A percentile compares a stretch with the other conserved stretches of the same genome.
Evolutionary conservation across 805 yeast species (phyloP).

Genomic region (Lipomyces yamadae): DNA sequence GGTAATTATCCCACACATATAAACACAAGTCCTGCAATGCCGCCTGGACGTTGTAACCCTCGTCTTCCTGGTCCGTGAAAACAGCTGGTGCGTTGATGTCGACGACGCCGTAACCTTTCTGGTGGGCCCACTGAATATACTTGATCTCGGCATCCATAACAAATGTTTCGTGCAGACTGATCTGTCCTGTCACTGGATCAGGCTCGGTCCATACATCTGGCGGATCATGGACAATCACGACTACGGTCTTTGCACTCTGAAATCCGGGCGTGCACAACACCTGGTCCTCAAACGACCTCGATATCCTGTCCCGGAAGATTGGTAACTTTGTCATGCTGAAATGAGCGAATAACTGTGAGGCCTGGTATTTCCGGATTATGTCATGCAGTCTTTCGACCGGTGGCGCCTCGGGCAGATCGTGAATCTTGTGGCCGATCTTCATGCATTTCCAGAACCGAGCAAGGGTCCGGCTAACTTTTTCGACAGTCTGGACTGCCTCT

Average conservation of each 20-base stretch:
- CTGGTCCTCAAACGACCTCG: slow-evolving; percentile 62
- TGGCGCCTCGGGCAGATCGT: slow-evolving; percentile 33
- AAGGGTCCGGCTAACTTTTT: slow-evolving; percentile 78
- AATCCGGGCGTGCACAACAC: slow-evolving; percentile 74
- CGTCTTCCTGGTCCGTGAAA: slow-evolving; percentile 51
- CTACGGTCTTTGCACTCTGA: slow-evolving; percentile 59
- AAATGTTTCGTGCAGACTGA: slow-evolving; percentile 73
- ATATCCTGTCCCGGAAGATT: slow-evolving; percentile 52
- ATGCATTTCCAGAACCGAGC: slow-evolving; percentile 87
- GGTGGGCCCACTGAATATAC: slow-evolving; percentile 69
- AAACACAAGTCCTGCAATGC: slow-evolving; percentile 77
- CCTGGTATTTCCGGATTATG: slow-evolving; percentile 75
- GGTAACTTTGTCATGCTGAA: slow-evolving; percentile 73
- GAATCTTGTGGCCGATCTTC: slow-evolving; percentile 61
- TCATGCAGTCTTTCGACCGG: slow-evolving; percentile 56
- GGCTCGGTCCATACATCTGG: slow-evolving; percentile 89
- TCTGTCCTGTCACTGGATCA: slow-evolving; percentile 77
- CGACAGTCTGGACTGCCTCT: slow-evolving; percentile 78
- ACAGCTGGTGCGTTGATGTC: slow-evolving; percentile 80
- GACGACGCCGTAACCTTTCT: slow-evolving; percentile 71
- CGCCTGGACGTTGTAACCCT: slow-evolving; percentile 50
- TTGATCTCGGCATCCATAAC: slow-evolving; percentile 74
- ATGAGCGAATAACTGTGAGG: slow-evolving; percentile 55
- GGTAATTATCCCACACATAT: slow-evolving; percentile 88
- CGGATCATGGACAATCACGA: slow-evolving; percentile 84